Evolutionary conservation across 2,329 filamentous ascomycete genomes (phyloP), one percentile per base, ranked within the genome.

Genomic region (Colletotrichum caudatum): DNA sequence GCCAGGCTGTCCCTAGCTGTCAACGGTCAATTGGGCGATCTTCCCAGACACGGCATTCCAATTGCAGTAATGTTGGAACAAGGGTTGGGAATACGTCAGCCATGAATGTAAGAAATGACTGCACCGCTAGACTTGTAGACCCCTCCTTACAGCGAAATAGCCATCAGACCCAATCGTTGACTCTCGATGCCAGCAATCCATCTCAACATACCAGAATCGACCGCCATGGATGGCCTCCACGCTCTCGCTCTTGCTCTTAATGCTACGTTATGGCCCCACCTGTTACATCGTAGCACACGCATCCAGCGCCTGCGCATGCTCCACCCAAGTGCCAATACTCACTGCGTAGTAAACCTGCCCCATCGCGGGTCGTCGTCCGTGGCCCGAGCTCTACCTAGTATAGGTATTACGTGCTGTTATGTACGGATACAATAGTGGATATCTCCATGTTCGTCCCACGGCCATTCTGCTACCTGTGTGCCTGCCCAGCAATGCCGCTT

Each of bases 101-200:
- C 23, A 46, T 12, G 51, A 26, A 56, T 20, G n/a, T 69, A 64
- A 64, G 58, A 71, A 62, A 37, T 71, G 64, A 68, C 64, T 11
- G 44, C 51, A 51, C 44, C 51, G 16, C 48, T 57, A 44, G 57
- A 50, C 46, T 63, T 44, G 39, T 29, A 58, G 58, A 50, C 60
- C 50, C 50, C 46, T 64, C 23, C 23, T 63, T 37, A 16, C 26
- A 58, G n/a, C n/a, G 37, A 39, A 58, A 51, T 26, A 39, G 39
- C 53, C 41, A 23, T 68, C n/a, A 8, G 35, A 14, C 29, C 65
- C 64, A 71, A 68, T 64, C 46, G 64, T 39, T 39, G 51, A 46
- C 14, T 71, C 44, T 62, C 64, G 69, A 71, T 71, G 69, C 53
- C 37, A 39, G 29, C 29, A 39, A 68, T 51, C 58, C 69, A 59